Evolutionary conservation across 495 filamentous ascomycete species (phyloP).

Genomic region (Hypoxylon lienhwacheense): DNA sequence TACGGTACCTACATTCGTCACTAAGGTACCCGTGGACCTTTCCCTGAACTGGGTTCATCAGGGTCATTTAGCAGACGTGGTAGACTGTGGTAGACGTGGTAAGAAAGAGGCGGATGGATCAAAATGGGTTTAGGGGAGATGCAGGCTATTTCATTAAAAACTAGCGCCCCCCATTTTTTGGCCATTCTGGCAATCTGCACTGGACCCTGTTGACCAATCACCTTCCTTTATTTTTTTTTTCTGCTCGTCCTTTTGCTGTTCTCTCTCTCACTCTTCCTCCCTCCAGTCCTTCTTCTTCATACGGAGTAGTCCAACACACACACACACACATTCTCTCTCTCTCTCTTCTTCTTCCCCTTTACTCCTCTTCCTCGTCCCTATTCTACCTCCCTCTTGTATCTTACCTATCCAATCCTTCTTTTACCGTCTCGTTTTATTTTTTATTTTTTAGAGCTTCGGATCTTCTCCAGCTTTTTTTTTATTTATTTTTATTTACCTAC

Average conservation of each 20-base stretch:
- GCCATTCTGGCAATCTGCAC: constrained; percentile 41
- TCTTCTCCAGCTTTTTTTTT: constrained; percentile 39
- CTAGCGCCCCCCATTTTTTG: constrained; percentile 35
- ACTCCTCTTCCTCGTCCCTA: constrained; percentile 37
- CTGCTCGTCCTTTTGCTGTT: constrained; percentile 38
- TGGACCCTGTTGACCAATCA: constrained; percentile 35
- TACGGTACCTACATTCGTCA: too few relatives aligned
- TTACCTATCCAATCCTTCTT: constrained; percentile 41
- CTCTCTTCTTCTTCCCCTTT: constrained; percentile 27
- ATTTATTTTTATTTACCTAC: constrained; percentile 42
- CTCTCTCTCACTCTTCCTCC: constrained; percentile 37
- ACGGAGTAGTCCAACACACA: constrained; percentile 34
- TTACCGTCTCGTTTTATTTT: constrained; percentile 23
- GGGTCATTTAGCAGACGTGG: background rate
- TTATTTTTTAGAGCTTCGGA: constrained; percentile 32
- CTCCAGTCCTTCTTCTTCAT: constrained; percentile 21
- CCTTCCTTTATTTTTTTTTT: constrained; percentile 37
- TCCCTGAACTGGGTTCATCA: background rate
- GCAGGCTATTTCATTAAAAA: constrained; percentile 35
- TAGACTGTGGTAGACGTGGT: background rate
- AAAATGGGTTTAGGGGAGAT: constrained; percentile 32
- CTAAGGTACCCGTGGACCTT: too few relatives aligned
- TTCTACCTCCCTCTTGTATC: constrained; percentile 42
- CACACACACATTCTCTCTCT: constrained; percentile 28
- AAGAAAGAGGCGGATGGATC: constrained; percentile 11